Base-by-base conservation (phyloP, 345 rosid genomes). In the Lepidium africanum region DNA sequence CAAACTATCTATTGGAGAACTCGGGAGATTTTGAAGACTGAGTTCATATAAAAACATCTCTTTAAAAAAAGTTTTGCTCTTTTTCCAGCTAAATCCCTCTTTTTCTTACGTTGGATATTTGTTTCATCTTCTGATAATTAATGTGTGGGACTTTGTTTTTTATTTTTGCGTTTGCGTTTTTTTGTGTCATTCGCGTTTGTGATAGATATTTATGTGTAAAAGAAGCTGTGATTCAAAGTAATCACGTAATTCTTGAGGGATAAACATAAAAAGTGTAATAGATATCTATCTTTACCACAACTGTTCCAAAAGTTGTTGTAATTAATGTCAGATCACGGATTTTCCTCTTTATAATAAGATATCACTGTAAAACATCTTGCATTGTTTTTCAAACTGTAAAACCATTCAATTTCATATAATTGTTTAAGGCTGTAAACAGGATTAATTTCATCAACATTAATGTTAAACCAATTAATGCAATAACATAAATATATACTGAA, bases 1-100 rank as follows among this genome's bases (percentile, higher is more conserved):
- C 99, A 1, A 95, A 95, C 78, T 95, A 95, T 81, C 75, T 95
- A 46, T 59, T 95, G 83, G 99, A 95, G 81, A 81, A 95, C 73
- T 88, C 87, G 5, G 99, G 85, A 67, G 99, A 95, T 82, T 87
- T 85, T 74, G 96, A 91, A 74, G 99, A 91, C 78, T 95, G 73
- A 91, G 60, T 48, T 52, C 46, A 35, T 41, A 40, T 33, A 41
- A 59, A 39, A 66, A 23, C 3, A 3, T 57, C 23, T 55, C n/a
- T 43, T 53, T 27, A 2, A 19, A 21, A 40, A 67, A 68, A 54
- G 69, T 63, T 75, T 75, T 60, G 77, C 60, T 27, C 45, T 49
- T 40, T 66, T 66, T 21, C 1, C 39, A 54, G 16, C 53, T 13
- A 64, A 6, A 51, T 7, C 64, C 37, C 8, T 13, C 5, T 27